Evolutionary conservation across 495 filamentous ascomycete genomes (phyloP).

Genomic region (Podospora anserina): DNA sequence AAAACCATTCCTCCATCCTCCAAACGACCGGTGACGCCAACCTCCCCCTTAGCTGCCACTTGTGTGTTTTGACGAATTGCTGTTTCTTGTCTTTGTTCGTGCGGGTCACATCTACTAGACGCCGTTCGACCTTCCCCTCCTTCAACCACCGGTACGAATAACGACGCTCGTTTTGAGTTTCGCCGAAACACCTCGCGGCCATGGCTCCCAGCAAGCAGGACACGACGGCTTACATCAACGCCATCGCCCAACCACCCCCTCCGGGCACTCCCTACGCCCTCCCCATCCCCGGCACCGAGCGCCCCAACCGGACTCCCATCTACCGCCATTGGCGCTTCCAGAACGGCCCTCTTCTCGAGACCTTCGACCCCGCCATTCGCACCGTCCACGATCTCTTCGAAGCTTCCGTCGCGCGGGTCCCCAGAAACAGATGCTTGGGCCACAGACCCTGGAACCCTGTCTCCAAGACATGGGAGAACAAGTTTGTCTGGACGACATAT

Average conservation of each 20-base stretch:
- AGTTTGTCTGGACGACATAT: slow-evolving; percentile 84
- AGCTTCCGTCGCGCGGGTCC: slow-evolving; percentile 52
- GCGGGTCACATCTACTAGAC: not conserved
- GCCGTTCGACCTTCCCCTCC: slow-evolving; percentile 1
- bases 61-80: slow-evolving; percentile 4
- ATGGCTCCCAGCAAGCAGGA: slow-evolving; percentile 38
- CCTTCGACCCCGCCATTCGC: slow-evolving; percentile 66
- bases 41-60: not conserved
- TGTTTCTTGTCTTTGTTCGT: slow-evolving; percentile 9
- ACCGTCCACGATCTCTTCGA: slow-evolving; percentile 85
- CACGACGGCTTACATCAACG: slow-evolving; percentile 37
- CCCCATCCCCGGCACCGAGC: slow-evolving; percentile 67
- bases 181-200: slow-evolving; percentile 11
- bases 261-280: slow-evolving; percentile 62
- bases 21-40: slow-evolving; percentile 14
- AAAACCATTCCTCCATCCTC: slow-evolving; percentile 8
- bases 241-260: slow-evolving; percentile 53
- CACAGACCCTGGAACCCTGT: slow-evolving; percentile 72
- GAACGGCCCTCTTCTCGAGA: slow-evolving; percentile 66
- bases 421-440: slow-evolving; percentile 70
- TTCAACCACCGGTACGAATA: not conserved
- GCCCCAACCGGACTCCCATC: slow-evolving; percentile 66
- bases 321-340: slow-evolving; percentile 81
- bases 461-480: slow-evolving; percentile 69
- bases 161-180: not conserved